A percentile compares a stretch with the other conserved stretches of the same genome.
phyloP scores from a whole-genome alignment of 1,139 yeast species.

The Entelexis paramagnoliae region DNA sequence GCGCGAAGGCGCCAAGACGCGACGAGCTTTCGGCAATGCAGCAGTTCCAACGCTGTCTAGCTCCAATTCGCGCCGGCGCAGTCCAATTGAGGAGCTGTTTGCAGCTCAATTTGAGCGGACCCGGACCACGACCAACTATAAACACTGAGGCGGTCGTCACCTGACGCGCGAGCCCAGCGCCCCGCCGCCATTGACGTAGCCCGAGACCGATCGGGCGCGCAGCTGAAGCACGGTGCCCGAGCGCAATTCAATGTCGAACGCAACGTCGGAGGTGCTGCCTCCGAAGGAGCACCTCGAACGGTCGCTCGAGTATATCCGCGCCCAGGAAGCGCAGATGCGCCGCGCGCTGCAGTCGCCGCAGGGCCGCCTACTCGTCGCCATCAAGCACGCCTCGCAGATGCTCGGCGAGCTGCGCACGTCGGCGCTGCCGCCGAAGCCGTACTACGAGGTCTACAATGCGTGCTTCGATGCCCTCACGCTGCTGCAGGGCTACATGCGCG shows the following conservation, averaged over 20 bases:
- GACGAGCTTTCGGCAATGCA: too few species aligned
- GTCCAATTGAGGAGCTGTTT: too few species aligned
- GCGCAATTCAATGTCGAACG: background rate
- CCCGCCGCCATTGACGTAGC: slow-evolving; percentile 1
- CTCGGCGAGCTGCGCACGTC: slow-evolving; percentile 73
- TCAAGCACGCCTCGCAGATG: slow-evolving; percentile 78
- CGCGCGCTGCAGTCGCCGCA: slow-evolving; percentile 51
- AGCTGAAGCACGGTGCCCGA: background rate
- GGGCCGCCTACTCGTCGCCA: slow-evolving; percentile 72
- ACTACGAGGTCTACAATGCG: slow-evolving; percentile 81
- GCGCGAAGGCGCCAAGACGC: too few species aligned
- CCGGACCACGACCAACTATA: too few species aligned
- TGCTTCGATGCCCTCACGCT: slow-evolving; percentile 74
- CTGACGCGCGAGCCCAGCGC: background rate
- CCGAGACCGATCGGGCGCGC: background rate
- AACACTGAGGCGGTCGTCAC: background rate
- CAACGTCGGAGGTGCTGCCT: background rate
- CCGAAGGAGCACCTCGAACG: slow-evolving; percentile 14
- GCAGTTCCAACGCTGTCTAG: too few species aligned
- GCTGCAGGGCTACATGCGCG: slow-evolving; percentile 54
- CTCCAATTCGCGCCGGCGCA: too few species aligned
- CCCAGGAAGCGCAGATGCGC: slow-evolving; percentile 68
- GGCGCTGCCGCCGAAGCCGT: slow-evolving; percentile 74
- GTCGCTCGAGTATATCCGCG: slow-evolving; percentile 44
- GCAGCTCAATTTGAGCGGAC: too few species aligned